Evolutionary conservation across 2,329 filamentous ascomycete genomes (phyloP).

Genomic region (Diaporthe humulicola): DNA sequence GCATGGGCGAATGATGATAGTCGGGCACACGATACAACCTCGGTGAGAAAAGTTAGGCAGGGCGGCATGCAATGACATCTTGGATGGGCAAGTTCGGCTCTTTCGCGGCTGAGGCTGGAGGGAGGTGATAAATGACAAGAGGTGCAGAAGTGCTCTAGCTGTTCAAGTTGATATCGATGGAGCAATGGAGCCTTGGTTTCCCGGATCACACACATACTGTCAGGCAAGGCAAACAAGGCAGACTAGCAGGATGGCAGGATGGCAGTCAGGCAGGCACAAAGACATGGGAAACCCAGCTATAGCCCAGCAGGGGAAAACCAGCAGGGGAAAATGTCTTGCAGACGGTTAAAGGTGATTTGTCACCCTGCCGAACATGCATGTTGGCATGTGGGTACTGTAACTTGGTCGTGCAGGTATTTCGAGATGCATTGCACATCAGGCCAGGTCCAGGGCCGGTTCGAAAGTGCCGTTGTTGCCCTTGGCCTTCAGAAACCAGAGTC

Average conservation of each 20-base stretch:
- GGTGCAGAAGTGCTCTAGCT: not conserved
- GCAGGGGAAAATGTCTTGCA: conserved; percentile 20
- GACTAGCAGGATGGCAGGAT: not conserved
- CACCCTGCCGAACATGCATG: not conserved
- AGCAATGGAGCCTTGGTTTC: not conserved
- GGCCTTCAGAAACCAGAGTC: not conserved
- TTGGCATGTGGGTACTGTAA: not conserved
- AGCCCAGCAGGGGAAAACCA: no score
- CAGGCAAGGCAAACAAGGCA: not conserved
- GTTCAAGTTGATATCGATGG: not conserved
- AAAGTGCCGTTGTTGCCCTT: not conserved
- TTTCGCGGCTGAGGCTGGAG: not conserved
- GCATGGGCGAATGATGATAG: not conserved
- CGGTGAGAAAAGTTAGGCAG: conserved; percentile 4
- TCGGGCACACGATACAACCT: conserved; percentile 2
- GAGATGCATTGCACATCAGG: not conserved
- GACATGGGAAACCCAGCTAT: not conserved
- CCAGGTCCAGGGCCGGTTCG: not conserved
- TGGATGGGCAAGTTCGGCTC: not conserved
- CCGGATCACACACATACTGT: not conserved
- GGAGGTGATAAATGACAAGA: not conserved
- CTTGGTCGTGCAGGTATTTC: not conserved
- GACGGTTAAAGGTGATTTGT: conserved; percentile 1
- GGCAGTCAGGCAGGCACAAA: not conserved
- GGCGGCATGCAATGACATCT: conserved; percentile 25